Percentiles rank a stretch among this genome's conserved stretches.
These are phyloP conservation scores for Paecilomyces fulvus DNA, from an alignment of 2,329 filamentous ascomycete species.

Conservation along the genomic window DNA sequence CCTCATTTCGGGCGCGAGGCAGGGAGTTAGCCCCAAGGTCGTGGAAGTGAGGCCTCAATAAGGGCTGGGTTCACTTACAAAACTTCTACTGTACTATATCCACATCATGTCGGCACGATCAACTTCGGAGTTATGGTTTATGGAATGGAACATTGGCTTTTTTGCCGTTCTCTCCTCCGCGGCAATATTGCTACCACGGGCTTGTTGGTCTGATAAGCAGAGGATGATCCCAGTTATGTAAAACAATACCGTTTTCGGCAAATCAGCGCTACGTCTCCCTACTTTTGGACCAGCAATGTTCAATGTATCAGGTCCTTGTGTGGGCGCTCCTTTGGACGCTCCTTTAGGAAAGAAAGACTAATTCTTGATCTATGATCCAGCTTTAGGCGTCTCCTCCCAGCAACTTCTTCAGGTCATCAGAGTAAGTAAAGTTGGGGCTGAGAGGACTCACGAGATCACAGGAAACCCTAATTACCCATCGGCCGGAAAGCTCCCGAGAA, in stretches of 20 bases:
- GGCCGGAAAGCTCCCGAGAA: not conserved
- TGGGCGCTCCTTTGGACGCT: not conserved
- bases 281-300: not conserved
- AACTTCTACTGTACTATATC: not conserved
- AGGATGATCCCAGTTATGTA: constrained; percentile 1
- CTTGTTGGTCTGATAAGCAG: not conserved
- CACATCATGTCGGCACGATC: not conserved
- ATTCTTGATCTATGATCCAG: no score
- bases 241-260: constrained; percentile 8
- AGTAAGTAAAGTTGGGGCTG: not conserved
- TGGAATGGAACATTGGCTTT: not conserved
- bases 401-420: not conserved
- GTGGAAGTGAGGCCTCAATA: not conserved
- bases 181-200: not conserved
- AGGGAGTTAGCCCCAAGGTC: not conserved
- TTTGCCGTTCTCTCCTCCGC: not conserved
- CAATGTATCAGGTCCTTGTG: not conserved
- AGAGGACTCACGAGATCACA: not conserved
- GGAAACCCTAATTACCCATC: not conserved
- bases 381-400: not conserved
- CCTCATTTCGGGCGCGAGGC: not conserved
- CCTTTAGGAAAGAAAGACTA: not conserved
- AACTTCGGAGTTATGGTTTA: not conserved
- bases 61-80: not conserved
- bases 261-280: constrained; percentile 1